Conservation (phyloP, 352 stramenopile species). For the Chrysophaeum taylorii region DNA sequence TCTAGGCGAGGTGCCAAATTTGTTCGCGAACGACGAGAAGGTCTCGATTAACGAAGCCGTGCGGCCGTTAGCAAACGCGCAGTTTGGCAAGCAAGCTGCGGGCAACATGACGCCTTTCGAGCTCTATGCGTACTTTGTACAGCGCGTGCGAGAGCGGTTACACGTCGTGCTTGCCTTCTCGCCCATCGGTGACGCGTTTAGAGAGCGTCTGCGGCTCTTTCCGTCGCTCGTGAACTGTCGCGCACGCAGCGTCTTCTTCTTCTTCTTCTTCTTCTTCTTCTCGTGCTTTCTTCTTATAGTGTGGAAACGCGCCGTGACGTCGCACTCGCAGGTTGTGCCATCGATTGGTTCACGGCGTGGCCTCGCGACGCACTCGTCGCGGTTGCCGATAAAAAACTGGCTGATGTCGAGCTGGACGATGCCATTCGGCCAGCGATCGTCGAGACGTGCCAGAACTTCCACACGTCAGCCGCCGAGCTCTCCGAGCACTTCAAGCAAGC, state of each 20-base stretch:
- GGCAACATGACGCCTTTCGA: conserved; percentile 75
- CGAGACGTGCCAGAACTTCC: conserved; percentile 78
- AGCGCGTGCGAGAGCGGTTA: conserved; percentile 72
- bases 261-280: not conserved
- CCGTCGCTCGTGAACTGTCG: conserved; percentile 77
- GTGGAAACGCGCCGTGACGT: too few relatives aligned
- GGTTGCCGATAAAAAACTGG: conserved; percentile 79
- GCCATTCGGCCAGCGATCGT: conserved; percentile 55
- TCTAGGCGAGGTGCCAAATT: conserved; percentile 81
- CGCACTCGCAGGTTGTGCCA: too few relatives aligned
- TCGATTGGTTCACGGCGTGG: conserved; percentile 91
- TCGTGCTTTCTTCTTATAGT: too few relatives aligned
- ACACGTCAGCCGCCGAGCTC: conserved; percentile 71
- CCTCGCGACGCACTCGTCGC: conserved; percentile 77
- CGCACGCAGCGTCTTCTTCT: not conserved
- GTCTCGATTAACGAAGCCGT: conserved; percentile 74
- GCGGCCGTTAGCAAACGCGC: conserved; percentile 73
- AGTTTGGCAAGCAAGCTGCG: conserved; percentile 63
- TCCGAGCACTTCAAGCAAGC: conserved; percentile 64
- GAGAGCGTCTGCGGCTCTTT: conserved; percentile 82
- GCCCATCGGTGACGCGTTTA: conserved; percentile 82
- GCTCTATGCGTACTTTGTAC: conserved; percentile 82
- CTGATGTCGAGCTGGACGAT: conserved; percentile 69
- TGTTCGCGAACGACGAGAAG: conserved; percentile 81
- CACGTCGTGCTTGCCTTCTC: conserved; percentile 86